These are phyloP conservation scores for Linanthus parryae DNA, from an alignment of 148 eudicot species.

Conservation along the genomic window DNA sequence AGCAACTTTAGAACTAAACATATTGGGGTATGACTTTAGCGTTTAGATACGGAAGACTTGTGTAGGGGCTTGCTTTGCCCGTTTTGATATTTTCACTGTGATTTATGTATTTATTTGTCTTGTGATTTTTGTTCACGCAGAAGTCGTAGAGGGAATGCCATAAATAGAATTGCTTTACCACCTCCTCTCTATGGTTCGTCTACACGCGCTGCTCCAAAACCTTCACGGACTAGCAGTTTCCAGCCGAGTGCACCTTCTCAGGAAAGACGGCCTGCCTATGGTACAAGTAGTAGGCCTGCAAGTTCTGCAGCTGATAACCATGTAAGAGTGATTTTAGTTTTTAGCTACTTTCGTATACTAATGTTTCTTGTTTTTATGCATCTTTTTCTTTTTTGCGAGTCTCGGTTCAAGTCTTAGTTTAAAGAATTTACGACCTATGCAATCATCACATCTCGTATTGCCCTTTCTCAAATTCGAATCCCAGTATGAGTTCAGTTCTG, in stretches of 20 bases:
- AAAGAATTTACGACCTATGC: too few relatives aligned
- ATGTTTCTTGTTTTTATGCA: too few relatives aligned
- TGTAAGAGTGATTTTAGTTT: constrained; percentile 16
- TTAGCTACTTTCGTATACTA: too few relatives aligned
- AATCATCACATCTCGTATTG: too few relatives aligned
- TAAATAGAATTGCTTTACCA: constrained; percentile 36
- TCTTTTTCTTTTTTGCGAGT: too few relatives aligned
- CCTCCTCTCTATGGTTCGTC: constrained; percentile 32
- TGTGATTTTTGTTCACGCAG: constrained; percentile 14
- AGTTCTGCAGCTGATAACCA: constrained; percentile 23
- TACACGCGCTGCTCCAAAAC: constrained; percentile 22
- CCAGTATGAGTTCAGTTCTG: too few relatives aligned
- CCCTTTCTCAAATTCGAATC: too few relatives aligned
- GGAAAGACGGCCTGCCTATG: constrained; percentile 6
- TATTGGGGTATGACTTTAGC: constrained; percentile 25
- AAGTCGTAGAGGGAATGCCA: constrained; percentile 25
- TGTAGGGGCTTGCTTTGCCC: too few relatives aligned
- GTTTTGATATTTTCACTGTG: too few relatives aligned
- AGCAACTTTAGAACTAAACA: constrained; percentile 43
- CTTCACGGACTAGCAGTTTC: constrained; percentile 21
- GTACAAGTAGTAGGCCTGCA: constrained; percentile 11
- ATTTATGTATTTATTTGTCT: neutral
- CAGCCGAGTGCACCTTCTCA: constrained; percentile 24
- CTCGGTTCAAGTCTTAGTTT: too few relatives aligned
- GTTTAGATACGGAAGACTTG: too few relatives aligned